These are phyloP conservation scores for Mycena albidolilacea DNA, from an alignment of 768 basidiomycete species.

Conservation along the genomic window DNA sequence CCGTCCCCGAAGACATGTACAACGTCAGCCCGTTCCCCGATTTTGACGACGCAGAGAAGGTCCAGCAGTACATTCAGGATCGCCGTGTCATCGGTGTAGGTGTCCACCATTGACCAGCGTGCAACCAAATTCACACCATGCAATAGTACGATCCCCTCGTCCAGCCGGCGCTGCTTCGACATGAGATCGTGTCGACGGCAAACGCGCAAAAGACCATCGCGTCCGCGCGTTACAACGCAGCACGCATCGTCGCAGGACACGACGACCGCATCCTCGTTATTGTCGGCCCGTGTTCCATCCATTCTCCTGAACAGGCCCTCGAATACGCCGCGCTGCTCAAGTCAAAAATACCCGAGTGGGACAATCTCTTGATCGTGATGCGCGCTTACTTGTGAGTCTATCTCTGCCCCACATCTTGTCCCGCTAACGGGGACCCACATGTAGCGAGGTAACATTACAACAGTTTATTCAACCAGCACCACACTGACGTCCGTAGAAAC, in stretches of 20 bases:
- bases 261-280: constrained; percentile 92
- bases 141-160: constrained; percentile 94
- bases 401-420: constrained; percentile 20
- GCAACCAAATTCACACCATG: constrained; percentile 37
- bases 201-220: constrained; percentile 84
- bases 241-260: constrained; percentile 84
- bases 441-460: constrained; percentile 51
- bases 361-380: constrained; percentile 93
- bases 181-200: constrained; percentile 82
- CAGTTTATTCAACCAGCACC: constrained; percentile 22
- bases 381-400: constrained; percentile 93
- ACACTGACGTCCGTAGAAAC: constrained; percentile 73
- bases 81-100: constrained; percentile 85
- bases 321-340: constrained; percentile 85
- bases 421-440: constrained; percentile 31
- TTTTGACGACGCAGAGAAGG: constrained; percentile 72
- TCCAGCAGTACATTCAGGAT: constrained; percentile 85
- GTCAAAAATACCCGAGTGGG: constrained; percentile 74
- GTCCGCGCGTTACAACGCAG: constrained; percentile 82
- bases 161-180: constrained; percentile 90
- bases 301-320: constrained; percentile 87
- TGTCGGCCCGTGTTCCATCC: constrained; percentile 97
- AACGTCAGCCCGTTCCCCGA: constrained; percentile 75
- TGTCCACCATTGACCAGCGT: constrained; percentile 32
- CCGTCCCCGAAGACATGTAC: constrained; percentile 62